Evolutionary conservation across 176 grass and related monocot species (phyloP).

Genomic region (Avena insularis): DNA sequence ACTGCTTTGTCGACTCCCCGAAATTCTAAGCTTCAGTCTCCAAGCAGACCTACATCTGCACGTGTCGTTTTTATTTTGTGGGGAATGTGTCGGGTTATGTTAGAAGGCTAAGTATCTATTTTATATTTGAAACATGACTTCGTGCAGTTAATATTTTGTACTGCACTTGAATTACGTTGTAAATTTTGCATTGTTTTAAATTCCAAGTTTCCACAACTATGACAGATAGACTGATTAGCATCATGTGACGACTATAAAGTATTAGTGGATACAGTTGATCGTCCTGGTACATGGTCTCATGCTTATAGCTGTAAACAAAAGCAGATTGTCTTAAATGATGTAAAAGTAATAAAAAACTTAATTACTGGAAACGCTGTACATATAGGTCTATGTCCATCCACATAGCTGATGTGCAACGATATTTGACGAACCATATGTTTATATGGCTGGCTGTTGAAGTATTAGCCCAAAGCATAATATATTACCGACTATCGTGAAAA

Average conservation of each 20-base stretch:
- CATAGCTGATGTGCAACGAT: not conserved
- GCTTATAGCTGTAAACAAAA: not conserved
- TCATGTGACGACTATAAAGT: not conserved
- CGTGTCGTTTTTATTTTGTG: not conserved
- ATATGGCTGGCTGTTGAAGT: not conserved
- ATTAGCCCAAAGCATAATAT: not conserved
- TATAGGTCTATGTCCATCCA: not conserved
- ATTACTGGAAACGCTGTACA: not conserved
- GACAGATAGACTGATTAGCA: not conserved
- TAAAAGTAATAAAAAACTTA: not conserved
- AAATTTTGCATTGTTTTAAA: not conserved
- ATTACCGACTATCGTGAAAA: not conserved
- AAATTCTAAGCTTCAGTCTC: not conserved
- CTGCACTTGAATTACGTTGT: not conserved
- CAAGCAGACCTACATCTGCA: not conserved
- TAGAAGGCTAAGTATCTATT: not conserved
- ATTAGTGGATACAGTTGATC: too few relatives aligned
- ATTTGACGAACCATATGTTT: constrained; percentile 18
- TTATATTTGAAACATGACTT: not conserved
- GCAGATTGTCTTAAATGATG: not conserved
- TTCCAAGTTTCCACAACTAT: not conserved
- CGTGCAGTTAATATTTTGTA: not conserved
- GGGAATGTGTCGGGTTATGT: not conserved
- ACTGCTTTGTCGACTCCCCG: not conserved
- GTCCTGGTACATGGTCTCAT: too few relatives aligned